Evolutionary conservation across 1,284 basidiomycete species (phyloP), one percentile per base, ranked within the genome.

Genomic region (Phellopilus nigrolimitatus): DNA sequence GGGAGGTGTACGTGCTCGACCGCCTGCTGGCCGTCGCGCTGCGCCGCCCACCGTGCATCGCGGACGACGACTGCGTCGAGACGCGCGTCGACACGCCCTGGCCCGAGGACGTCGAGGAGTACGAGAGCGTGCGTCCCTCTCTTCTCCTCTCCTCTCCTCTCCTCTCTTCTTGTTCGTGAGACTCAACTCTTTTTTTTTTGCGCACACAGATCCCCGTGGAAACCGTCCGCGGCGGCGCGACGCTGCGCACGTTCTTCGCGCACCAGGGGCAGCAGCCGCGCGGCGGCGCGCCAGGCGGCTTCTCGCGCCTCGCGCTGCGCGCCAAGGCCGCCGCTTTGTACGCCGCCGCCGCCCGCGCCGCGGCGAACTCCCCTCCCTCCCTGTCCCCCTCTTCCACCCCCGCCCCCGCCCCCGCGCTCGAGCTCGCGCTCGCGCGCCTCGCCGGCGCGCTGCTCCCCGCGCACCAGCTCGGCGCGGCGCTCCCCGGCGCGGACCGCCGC

Each of bases 311-410:
- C 25, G 81, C 84, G 4, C 65, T 86, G 53, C 80, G 83, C 57
- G 81, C 76, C 41, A 89, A 89, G 66, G 84, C 84, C 8, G 80
- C 86, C n/a, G 76, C 83, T 12, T 71, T 90, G 19, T 84, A 84
- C 60, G 75, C 85, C 51, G 78, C 76, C 38, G 84, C 85, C 28
- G 75, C 80, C 56, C 69, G 72, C 49, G 64, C 88, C 24, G 73
- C 82, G 17, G 72, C 72, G 22, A 75, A 69, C 58, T 49, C 56
- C 56, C 24, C 37, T 45, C 25, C 51, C 28, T 36, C 43, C 27
- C 24, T 27, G 41, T 57, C 54, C 55, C 50, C 48, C 48, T 44
- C 43, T 50, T 40, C 33, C 44, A 21, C 53, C 45, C 40, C 33
- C 51, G 33, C 21, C 47, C 54, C 43, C 45, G 51, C 59, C 58